Evolutionary conservation across 441 rosid genomes (phyloP).

Genomic region (Brassica hybrid): DNA sequence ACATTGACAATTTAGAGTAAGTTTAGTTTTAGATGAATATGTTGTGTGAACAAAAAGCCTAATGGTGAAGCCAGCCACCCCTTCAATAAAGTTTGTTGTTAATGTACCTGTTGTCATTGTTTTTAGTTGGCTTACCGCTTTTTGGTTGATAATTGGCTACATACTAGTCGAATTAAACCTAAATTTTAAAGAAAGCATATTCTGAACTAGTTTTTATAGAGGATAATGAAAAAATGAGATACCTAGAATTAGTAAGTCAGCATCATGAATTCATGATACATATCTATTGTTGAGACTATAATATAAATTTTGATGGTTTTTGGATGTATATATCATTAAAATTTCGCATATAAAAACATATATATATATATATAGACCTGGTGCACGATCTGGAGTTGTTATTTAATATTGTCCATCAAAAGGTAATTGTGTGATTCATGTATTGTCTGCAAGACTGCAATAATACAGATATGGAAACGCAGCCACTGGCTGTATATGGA

Average conservation of each 20-base stretch:
- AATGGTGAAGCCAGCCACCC: too few species aligned
- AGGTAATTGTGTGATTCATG: constrained; percentile 25
- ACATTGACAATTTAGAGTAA: neutral
- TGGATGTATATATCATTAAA: neutral
- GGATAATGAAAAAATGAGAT: neutral
- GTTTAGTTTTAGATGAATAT: neutral
- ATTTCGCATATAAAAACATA: neutral
- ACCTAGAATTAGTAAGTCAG: neutral
- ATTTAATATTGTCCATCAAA: neutral
- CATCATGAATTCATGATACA: neutral
- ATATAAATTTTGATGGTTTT: neutral
- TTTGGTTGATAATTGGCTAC: neutral
- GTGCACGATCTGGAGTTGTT: constrained; percentile 28
- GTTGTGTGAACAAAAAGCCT: too few species aligned
- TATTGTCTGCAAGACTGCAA: constrained; percentile 35
- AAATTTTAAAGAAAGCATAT: neutral
- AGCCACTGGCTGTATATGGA: constrained; percentile 27
- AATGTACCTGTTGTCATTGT: too few species aligned
- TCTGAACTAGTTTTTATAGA: neutral
- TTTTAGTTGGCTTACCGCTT: neutral
- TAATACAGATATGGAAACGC: constrained; percentile 27
- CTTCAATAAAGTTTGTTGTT: too few species aligned
- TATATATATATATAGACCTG: constrained; percentile 2
- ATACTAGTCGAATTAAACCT: neutral
- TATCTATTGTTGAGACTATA: neutral